Evolutionary conservation across 176 grass and related monocot species (phyloP).

Genomic region (Carex kokanica): DNA sequence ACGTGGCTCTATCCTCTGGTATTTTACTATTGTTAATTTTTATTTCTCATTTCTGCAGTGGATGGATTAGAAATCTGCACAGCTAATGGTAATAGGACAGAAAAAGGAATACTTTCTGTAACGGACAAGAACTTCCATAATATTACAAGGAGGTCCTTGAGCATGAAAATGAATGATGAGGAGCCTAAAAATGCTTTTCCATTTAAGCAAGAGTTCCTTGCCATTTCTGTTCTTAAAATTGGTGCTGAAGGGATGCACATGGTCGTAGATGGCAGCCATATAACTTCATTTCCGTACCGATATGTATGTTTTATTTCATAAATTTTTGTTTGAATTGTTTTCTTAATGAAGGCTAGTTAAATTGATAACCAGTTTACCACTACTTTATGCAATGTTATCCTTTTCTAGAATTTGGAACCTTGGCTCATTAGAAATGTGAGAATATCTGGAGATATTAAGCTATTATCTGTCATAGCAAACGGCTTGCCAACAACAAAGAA

Average conservation of each 20-base stretch:
- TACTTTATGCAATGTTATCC: conserved; percentile 15
- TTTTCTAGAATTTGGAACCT: conserved; percentile 67
- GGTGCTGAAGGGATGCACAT: conserved; percentile 76
- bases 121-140: conserved; percentile 11
- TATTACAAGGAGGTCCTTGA: background rate
- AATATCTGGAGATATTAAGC: conserved; percentile 76
- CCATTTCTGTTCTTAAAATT: conserved; percentile 63
- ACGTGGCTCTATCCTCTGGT: background rate
- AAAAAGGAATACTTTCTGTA: conserved; percentile 30
- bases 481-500: conserved; percentile 79
- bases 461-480: conserved; percentile 69
- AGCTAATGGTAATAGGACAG: conserved; percentile 53
- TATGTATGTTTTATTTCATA: conserved; percentile 46
- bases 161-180: conserved; percentile 28
- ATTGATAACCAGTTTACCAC: background rate
- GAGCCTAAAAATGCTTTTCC: conserved; percentile 56
- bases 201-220: conserved; percentile 80
- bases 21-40: background rate
- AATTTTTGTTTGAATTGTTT: background rate
- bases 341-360: background rate
- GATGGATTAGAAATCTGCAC: conserved; percentile 58
- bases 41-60: conserved; percentile 38
- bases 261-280: conserved; percentile 71
- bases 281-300: conserved; percentile 70
- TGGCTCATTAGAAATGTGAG: conserved; percentile 62